phyloP scores from a whole-genome alignment of 306 rosid species.

The Sechiopsis laciniata region DNA sequence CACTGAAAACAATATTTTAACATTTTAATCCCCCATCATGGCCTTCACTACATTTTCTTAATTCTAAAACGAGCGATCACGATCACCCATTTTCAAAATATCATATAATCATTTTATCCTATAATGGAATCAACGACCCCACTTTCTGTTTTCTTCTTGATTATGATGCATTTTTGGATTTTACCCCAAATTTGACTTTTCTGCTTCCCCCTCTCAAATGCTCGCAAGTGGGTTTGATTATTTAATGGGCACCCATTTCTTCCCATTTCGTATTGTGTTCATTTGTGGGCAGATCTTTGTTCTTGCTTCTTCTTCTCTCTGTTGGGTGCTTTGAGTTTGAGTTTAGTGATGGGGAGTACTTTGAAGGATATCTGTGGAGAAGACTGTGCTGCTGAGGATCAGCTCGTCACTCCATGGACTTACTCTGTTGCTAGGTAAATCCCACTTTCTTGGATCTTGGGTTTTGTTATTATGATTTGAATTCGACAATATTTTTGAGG shows the following conservation, averaged over 20 bases:
- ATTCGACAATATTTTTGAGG: no score
- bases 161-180: not conserved
- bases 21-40: not conserved
- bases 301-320: constrained; percentile 11
- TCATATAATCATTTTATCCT: not conserved
- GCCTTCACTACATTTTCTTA: not conserved
- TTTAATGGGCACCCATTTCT: constrained; percentile 1
- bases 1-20: not conserved
- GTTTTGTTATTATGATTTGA: not conserved
- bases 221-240: not conserved
- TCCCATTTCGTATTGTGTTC: not conserved
- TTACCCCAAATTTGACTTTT: constrained; percentile 9
- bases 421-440: constrained; percentile 77
- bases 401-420: constrained; percentile 88
- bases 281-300: not conserved
- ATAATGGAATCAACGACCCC: constrained; percentile 21
- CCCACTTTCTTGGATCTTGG: not conserved
- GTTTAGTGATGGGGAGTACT: constrained; percentile 50
- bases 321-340: not conserved
- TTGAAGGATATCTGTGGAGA: constrained; percentile 76
- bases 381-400: constrained; percentile 81
- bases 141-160: not conserved
- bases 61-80: not conserved
- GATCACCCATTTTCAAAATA: not conserved
- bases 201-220: no score